Conservation (phyloP, 2,329 filamentous ascomycete genomes). For the Colletotrichum sp. region DNA sequence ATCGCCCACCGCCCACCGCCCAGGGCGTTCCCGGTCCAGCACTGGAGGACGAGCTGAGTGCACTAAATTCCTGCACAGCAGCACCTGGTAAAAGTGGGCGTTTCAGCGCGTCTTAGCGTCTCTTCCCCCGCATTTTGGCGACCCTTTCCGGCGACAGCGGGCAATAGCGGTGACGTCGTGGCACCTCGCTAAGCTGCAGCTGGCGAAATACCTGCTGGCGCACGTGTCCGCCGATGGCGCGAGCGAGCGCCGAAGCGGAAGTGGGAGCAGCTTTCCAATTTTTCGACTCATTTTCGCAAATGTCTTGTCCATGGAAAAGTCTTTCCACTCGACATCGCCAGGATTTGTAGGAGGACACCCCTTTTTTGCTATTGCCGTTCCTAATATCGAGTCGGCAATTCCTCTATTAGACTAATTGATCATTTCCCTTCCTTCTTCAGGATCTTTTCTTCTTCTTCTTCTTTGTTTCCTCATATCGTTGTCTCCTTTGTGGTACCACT, state of each 20-base stretch:
- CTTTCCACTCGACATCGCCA: constrained; percentile 1
- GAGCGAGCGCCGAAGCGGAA: neutral
- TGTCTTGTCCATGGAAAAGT: constrained; percentile 2
- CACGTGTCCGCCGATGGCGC: constrained; percentile 15
- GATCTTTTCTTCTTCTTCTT: neutral
- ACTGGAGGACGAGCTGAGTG: neutral
- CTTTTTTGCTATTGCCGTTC: neutral
- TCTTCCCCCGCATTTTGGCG: constrained; percentile 18
- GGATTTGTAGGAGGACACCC: neutral
- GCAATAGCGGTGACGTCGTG: constrained; percentile 8
- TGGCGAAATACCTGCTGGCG: constrained; percentile 8
- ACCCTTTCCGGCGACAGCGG: neutral
- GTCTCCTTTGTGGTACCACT: neutral
- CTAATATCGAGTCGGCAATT: neutral
- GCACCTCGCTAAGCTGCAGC: constrained; percentile 3
- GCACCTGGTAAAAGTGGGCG: neutral
- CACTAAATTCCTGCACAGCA: neutral
- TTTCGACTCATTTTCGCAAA: constrained; percentile 2
- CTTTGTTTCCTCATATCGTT: neutral
- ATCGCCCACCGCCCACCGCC: neutral
- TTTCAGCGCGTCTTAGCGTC: constrained; percentile 12
- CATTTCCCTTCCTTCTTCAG: neutral
- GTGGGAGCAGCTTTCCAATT: neutral
- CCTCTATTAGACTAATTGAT: neutral
- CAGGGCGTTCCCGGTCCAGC: neutral